These are phyloP conservation scores for Silybum marianum DNA, from an alignment of 129 eudicot genomes.

Conservation along the genomic window DNA sequence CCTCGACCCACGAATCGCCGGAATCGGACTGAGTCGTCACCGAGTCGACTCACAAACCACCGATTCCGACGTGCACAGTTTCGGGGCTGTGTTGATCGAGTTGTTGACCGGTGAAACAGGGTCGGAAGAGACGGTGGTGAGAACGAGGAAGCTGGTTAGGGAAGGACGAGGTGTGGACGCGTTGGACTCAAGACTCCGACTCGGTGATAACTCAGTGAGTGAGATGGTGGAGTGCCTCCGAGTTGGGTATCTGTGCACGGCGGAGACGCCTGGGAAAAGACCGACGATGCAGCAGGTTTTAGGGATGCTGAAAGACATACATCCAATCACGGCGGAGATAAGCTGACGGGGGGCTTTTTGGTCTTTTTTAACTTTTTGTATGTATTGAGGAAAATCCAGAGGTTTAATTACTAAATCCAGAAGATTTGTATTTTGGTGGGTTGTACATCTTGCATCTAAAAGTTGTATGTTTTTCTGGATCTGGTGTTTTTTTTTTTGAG, in stretches of 20 bases:
- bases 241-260: constrained; percentile 92
- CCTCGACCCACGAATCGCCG: constrained; percentile 79
- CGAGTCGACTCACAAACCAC: constrained; percentile 47
- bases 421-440: not conserved
- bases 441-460: constrained; percentile 31
- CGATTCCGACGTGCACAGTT: constrained; percentile 69
- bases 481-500: constrained; percentile 9
- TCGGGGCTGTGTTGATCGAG: constrained; percentile 66
- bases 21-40: constrained; percentile 52
- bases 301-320: constrained; percentile 84
- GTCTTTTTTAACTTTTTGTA: not conserved
- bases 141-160: constrained; percentile 56
- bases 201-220: constrained; percentile 56
- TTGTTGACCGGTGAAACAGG: constrained; percentile 61
- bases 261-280: constrained; percentile 72
- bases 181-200: constrained; percentile 67
- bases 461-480: constrained; percentile 21
- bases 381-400: constrained; percentile 14
- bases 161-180: constrained; percentile 58
- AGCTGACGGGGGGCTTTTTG: constrained; percentile 32
- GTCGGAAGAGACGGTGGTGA: constrained; percentile 39
- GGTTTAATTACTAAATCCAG: constrained; percentile 15
- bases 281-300: constrained; percentile 93
- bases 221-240: constrained; percentile 94
- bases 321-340: constrained; percentile 47